phyloP scores from a whole-genome alignment of 495 filamentous ascomycete species.

The Oleoguttula mirabilis region DNA sequence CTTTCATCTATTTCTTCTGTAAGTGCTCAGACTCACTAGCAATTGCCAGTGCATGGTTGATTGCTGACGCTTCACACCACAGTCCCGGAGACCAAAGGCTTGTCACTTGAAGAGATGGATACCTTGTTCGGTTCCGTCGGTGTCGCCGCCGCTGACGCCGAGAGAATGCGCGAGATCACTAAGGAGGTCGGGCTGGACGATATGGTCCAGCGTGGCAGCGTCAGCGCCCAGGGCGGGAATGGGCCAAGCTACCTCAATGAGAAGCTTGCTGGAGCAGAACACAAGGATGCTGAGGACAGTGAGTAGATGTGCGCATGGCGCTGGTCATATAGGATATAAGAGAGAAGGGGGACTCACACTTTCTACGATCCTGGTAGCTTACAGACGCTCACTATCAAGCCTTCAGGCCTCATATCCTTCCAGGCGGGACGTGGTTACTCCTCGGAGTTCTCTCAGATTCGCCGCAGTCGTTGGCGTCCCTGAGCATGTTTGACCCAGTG shows the following conservation, averaged over 20 bases:
- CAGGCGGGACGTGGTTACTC: too few species aligned
- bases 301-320: constrained; percentile 1
- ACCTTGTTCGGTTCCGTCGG: constrained; percentile 64
- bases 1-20: constrained; percentile 38
- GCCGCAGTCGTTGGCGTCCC: neutral
- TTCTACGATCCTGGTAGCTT: too few species aligned
- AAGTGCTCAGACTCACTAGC: too few species aligned
- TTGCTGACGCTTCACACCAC: too few species aligned
- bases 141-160: constrained; percentile 55
- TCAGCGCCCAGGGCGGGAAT: constrained; percentile 5
- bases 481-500: neutral
- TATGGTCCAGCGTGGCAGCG: constrained; percentile 12
- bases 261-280: constrained; percentile 1
- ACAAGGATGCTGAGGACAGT: neutral
- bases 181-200: constrained; percentile 52
- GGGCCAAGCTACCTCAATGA: constrained; percentile 1
- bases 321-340: neutral
- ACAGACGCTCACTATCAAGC: too few species aligned
- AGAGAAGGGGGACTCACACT: neutral
- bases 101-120: constrained; percentile 48
- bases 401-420: too few species aligned
- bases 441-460: neutral
- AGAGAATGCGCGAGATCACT: constrained; percentile 63
- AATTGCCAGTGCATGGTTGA: too few species aligned
- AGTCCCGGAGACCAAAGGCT: constrained; percentile 41